Evolutionary conservation across 441 rosid species (phyloP), one percentile per base, ranked within the genome.

Genomic region (Pelargonium fulgidum): DNA sequence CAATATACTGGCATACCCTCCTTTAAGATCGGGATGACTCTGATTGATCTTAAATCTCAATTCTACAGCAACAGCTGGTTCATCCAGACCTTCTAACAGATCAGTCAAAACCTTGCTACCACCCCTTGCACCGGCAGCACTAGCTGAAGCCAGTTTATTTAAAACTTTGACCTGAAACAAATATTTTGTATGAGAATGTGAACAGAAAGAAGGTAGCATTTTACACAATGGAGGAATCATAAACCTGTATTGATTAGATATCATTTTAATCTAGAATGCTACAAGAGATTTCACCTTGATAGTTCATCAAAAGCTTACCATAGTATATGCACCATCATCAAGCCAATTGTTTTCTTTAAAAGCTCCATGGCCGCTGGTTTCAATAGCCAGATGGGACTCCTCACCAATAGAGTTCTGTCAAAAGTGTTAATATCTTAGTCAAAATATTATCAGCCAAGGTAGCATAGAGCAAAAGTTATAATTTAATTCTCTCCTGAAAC

Each of bases 341-440:
- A 94, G 97, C 99, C 98, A 94, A 75, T 92, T 84, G 72, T 94
- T 92, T 79, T 90, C 97, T 83, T 89, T 91, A 54, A 94, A 89
- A 72, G 98, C 99, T 75, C 99, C 99, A 74, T 94, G 99, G 36
- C 97, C 98, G 77, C 98, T 92, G 74, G 97, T 94, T 85, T 93
- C 97, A 65, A 93, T 91, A 62, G 96, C 97, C 70, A 92, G 89
- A 86, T 90, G 94, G 39, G 98, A 81, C 77, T 89, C 99, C 82
- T 89, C 90, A 48, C 97, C 98, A 22, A 71, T 50, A 13, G 93
- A 91, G 82, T 93, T 93, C 96, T 93, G 91, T 56, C 59, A 74
- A 75, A 64, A 84, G 52, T 65, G 45, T 36, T 47, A 59, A 62
- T 26, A 50, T 61, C 36, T 70, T 52, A 71, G 71, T 70, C 66